These are phyloP conservation scores for Eimeria maxima DNA, from an alignment of 169 alveolate species.

Conservation along the genomic window DNA sequence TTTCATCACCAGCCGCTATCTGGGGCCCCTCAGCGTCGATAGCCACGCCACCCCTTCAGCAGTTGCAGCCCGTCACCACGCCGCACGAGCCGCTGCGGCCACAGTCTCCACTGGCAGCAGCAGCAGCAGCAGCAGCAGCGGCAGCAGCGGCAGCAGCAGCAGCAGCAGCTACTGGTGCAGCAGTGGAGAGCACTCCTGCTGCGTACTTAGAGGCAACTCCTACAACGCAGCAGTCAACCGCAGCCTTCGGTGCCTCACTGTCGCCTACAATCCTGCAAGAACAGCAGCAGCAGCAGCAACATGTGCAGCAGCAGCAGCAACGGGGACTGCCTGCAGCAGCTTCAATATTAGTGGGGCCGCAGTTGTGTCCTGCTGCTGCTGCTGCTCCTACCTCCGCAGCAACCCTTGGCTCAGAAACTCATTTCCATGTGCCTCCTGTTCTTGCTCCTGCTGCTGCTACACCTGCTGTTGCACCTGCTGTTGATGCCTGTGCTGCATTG, in stretches of 20 bases:
- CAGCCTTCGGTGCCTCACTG: conserved; percentile 42
- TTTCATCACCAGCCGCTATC: not conserved
- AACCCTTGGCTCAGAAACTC: not conserved
- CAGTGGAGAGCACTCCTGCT: not conserved
- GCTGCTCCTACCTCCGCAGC: not conserved
- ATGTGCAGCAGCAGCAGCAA: conserved; percentile 27
- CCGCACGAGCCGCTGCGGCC: conserved; percentile 56
- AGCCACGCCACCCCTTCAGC: not conserved
- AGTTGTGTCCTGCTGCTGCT: not conserved
- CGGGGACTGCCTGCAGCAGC: not conserved
- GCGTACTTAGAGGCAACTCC: not conserved
- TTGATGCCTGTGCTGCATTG: not conserved
- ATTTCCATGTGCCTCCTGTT: not conserved
- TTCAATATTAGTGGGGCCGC: not conserved
- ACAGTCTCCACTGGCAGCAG: conserved; percentile 5
- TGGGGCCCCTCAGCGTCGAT: not conserved
- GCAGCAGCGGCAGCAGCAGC: conserved; percentile 1
- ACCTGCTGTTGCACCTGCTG: not conserved
- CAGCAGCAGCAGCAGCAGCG: conserved; percentile 26
- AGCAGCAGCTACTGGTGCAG: not conserved
- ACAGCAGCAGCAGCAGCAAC: not conserved
- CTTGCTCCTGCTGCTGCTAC: conserved; percentile 31
- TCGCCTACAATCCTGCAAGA: conserved; percentile 29
- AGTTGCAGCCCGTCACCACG: not conserved
- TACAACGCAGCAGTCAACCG: conserved; percentile 48